Conservation (phyloP, 257 asterid genomes). For the Solanum rostratum region DNA sequence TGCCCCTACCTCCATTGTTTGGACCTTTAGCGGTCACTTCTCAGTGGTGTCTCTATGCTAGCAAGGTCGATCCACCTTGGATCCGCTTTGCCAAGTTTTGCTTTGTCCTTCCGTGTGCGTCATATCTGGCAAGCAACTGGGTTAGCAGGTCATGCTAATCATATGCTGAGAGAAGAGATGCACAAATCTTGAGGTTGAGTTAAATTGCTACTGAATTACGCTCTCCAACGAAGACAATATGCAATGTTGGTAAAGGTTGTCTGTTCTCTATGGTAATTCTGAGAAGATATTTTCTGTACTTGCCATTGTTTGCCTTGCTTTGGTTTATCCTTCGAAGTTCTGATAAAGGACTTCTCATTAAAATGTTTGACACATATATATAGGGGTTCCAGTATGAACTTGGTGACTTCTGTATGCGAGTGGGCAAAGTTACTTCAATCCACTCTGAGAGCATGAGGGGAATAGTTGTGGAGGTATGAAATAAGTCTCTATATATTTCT, state of each 20-base stretch:
- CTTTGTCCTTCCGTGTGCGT: too few relatives aligned
- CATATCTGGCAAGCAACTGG: too few relatives aligned
- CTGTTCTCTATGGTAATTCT: background rate
- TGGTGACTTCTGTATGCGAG: conserved; percentile 82
- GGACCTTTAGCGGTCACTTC: too few relatives aligned
- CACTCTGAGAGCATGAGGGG: conserved; percentile 84
- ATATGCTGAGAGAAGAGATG: background rate
- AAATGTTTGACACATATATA: background rate
- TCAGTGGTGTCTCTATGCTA: too few relatives aligned
- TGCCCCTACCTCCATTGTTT: too few relatives aligned
- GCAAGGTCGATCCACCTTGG: too few relatives aligned
- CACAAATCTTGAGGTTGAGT: too few relatives aligned
- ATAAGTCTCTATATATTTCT: background rate
- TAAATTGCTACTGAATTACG: too few relatives aligned
- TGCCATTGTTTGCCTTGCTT: background rate
- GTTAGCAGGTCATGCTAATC: too few relatives aligned
- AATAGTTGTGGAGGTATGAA: conserved; percentile 86
- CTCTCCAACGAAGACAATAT: background rate
- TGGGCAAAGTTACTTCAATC: conserved; percentile 77
- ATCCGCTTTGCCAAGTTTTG: too few relatives aligned
- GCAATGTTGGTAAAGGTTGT: background rate
- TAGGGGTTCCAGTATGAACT: conserved; percentile 75
- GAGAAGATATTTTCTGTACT: background rate
- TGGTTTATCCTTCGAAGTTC: background rate
- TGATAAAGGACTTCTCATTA: background rate